A percentile compares a stretch with the other conserved stretches of the same genome.
phyloP scores from a whole-genome alignment of 352 stramenopile species.

The Phytophthora megakarya region DNA sequence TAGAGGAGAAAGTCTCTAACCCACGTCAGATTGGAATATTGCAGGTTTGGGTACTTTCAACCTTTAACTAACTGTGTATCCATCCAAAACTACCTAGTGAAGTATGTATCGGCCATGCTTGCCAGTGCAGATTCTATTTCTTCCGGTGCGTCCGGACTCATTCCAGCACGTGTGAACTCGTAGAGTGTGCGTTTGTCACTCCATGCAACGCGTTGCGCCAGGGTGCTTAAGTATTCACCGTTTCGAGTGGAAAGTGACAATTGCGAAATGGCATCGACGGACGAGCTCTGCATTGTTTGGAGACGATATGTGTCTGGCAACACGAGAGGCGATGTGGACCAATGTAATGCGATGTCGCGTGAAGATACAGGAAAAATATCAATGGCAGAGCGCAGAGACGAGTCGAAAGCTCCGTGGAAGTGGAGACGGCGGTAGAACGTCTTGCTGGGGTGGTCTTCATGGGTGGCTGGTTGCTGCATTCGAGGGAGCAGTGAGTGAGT shows the following conservation, averaged over 20 bases:
- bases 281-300: constrained; percentile 24
- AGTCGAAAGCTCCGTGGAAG: constrained; percentile 56
- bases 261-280: constrained; percentile 52
- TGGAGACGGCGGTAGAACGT: constrained; percentile 51
- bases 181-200: constrained; percentile 70
- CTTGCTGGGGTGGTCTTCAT: constrained; percentile 13
- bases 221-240: constrained; percentile 48
- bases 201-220: constrained; percentile 41
- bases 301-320: constrained; percentile 31
- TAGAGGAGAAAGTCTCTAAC: too few species aligned
- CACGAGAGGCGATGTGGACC: constrained; percentile 37
- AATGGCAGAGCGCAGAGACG: constrained; percentile 35
- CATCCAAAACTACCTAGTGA: too few species aligned
- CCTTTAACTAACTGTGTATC: too few species aligned
- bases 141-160: constrained; percentile 70
- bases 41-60: too few species aligned
- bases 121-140: constrained; percentile 61
- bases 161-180: constrained; percentile 74
- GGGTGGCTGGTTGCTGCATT: constrained; percentile 15
- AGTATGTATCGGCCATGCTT: constrained; percentile 51
- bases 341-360: constrained; percentile 43
- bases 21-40: too few species aligned
- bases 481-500: constrained; percentile 52
- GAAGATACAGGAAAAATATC: constrained; percentile 32
- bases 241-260: constrained; percentile 49